Evolutionary conservation across 495 filamentous ascomycete species (phyloP).

Genomic region (Cercophora newfieldiana): DNA sequence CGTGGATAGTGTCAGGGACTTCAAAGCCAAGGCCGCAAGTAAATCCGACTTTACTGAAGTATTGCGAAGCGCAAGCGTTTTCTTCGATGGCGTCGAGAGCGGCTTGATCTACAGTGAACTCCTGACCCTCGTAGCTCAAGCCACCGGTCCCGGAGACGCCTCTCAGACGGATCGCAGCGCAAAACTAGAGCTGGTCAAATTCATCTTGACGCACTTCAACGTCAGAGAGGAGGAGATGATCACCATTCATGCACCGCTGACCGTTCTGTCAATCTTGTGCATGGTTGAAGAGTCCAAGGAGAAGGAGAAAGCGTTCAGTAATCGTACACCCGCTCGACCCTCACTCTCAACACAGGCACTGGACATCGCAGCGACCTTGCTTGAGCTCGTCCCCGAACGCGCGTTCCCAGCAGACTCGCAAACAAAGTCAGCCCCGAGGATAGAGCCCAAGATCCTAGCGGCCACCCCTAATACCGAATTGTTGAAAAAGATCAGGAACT

Average conservation of each 20-base stretch:
- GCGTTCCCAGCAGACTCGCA: conserved; percentile 55
- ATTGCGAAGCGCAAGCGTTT: conserved; percentile 84
- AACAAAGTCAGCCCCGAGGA: conserved; percentile 25
- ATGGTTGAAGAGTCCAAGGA: conserved; percentile 52
- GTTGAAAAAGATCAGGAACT: conserved; percentile 60
- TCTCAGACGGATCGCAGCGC: conserved; percentile 47
- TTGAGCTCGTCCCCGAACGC: conserved; percentile 69
- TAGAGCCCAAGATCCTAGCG: conserved; percentile 31
- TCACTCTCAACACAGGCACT: conserved; percentile 45
- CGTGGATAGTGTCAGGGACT: conserved; percentile 73
- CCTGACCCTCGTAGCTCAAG: conserved; percentile 56
- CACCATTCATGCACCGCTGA: conserved; percentile 75
- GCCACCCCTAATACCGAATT: conserved; percentile 50
- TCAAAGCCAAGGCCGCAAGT: conserved; percentile 57
- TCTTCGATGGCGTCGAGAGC: conserved; percentile 97
- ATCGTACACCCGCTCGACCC: background rate
- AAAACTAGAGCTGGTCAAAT: conserved; percentile 71
- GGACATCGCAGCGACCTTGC: conserved; percentile 53
- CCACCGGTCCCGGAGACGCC: conserved; percentile 50
- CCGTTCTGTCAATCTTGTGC: conserved; percentile 66
- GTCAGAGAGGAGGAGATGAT: conserved; percentile 96
- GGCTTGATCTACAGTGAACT: conserved; percentile 89
- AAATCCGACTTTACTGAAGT: conserved; percentile 81
- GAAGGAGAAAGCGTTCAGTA: conserved; percentile 17
- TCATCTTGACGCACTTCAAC: conserved; percentile 87